Conservation (phyloP, 371 early-diverging fungal genomes). For the Racocetra persica region DNA sequence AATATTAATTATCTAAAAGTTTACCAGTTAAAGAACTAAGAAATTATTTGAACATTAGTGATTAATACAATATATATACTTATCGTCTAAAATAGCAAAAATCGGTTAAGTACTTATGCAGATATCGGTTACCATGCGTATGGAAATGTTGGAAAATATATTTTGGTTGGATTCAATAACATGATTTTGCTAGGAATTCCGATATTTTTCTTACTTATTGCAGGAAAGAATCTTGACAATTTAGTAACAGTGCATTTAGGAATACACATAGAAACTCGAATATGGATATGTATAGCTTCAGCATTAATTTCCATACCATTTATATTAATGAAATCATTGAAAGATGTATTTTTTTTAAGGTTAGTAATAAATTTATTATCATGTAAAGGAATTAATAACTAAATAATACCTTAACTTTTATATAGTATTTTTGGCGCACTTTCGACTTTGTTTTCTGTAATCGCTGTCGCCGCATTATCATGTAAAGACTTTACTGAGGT, state of each 20-base stretch:
- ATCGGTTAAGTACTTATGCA: constrained; percentile 66
- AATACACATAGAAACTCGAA: background rate
- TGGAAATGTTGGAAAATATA: constrained; percentile 64
- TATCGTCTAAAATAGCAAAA: constrained; percentile 42
- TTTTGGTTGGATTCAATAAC: constrained; percentile 69
- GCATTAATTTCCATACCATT: constrained; percentile 37
- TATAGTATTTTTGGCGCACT: constrained; percentile 64
- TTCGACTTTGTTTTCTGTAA: constrained; percentile 60
- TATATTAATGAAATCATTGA: constrained; percentile 35
- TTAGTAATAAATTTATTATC: background rate
- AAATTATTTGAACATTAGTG: too few relatives aligned
- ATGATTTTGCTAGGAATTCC: constrained; percentile 75
- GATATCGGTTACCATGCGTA: constrained; percentile 74
- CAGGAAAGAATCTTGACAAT: constrained; percentile 67
- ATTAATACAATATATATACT: too few relatives aligned
- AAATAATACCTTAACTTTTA: constrained; percentile 33
- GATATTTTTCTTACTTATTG: constrained; percentile 80
- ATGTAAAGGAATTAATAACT: background rate
- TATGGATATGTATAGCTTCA: constrained; percentile 39
- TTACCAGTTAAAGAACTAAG: too few relatives aligned
- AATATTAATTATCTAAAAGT: background rate
- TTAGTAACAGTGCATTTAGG: constrained; percentile 50
- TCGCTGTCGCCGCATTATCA: constrained; percentile 55
- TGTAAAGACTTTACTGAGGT: constrained; percentile 47
- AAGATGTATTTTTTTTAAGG: constrained; percentile 42